A percentile compares a stretch with the other conserved stretches of the same genome.
Evolutionary conservation across 768 basidiomycete genomes (phyloP).

Genomic region (Leccinellum albellum): DNA sequence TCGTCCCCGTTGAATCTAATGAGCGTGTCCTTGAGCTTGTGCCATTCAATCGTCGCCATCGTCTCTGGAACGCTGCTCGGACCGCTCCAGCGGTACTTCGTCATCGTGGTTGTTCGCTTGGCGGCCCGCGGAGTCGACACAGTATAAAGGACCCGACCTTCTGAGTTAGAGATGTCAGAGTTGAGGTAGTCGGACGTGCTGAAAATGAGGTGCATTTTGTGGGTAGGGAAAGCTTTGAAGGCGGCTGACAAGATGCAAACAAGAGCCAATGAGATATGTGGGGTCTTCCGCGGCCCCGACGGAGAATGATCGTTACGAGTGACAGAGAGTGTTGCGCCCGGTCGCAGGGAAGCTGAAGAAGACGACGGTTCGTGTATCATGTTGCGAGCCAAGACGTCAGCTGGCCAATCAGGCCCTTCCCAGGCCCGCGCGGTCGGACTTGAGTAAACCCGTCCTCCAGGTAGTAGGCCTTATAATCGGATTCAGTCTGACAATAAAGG

Average conservation of each 20-base stretch:
- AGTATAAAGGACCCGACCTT: slow-evolving; percentile 20
- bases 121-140: slow-evolving; percentile 13
- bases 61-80: slow-evolving; percentile 16
- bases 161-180: slow-evolving; percentile 15
- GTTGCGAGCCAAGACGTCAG: slow-evolving; percentile 13
- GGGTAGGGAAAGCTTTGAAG: neutral
- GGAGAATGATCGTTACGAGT: neutral
- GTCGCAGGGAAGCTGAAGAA: slow-evolving; percentile 6
- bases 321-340: neutral
- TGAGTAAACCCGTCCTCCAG: neutral
- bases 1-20: slow-evolving; percentile 32
- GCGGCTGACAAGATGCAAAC: neutral
- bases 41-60: slow-evolving; percentile 37
- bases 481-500: no score
- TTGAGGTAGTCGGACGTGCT: slow-evolving; percentile 19
- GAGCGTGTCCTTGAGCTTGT: slow-evolving; percentile 19
- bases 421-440: neutral
- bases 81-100: slow-evolving; percentile 23
- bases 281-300: neutral
- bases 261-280: neutral
- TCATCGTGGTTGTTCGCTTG: slow-evolving; percentile 23
- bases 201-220: slow-evolving; percentile 21
- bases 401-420: neutral
- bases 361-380: slow-evolving; percentile 1
- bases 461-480: no score